Conservation (phyloP, 1,284 basidiomycete species). For the Pseudozyma thailandica region DNA sequence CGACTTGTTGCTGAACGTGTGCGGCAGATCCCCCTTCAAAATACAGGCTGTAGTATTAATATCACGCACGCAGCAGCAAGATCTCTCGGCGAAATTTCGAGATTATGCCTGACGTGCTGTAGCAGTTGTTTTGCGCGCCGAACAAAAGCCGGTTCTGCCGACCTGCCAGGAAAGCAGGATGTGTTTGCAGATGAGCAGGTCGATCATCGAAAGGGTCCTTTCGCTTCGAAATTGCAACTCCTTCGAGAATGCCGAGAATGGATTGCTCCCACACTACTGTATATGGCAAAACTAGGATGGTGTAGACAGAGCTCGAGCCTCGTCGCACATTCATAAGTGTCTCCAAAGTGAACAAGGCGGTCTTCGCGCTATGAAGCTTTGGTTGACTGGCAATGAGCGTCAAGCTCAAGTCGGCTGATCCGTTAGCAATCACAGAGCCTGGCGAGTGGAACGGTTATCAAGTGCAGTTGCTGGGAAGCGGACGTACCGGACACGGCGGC, state of each 20-base stretch:
- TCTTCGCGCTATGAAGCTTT: too few relatives aligned
- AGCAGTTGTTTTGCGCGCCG: conserved; percentile 3
- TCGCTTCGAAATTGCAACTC: too few relatives aligned
- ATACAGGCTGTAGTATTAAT: too few relatives aligned
- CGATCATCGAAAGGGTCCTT: background rate
- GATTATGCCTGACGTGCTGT: background rate
- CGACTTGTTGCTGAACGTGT: background rate
- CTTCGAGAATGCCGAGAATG: too few relatives aligned
- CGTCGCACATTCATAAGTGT: too few relatives aligned
- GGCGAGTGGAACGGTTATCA: background rate
- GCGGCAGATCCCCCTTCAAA: background rate
- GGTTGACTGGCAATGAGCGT: background rate
- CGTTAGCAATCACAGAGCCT: too few relatives aligned
- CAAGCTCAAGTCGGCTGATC: background rate
- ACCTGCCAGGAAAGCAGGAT: too few relatives aligned
- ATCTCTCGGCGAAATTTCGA: background rate
- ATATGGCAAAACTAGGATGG: too few relatives aligned
- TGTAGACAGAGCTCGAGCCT: too few relatives aligned
- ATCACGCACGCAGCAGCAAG: background rate
- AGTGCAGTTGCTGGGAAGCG: background rate
- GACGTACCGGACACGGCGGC: too few relatives aligned
- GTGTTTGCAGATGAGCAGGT: background rate
- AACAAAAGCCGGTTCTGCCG: conserved; percentile 8
- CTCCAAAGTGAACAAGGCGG: too few relatives aligned
- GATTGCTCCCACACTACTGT: too few relatives aligned